These are phyloP conservation scores for Aspergillus indologenus DNA, from an alignment of 495 filamentous ascomycete genomes.

Conservation along the genomic window DNA sequence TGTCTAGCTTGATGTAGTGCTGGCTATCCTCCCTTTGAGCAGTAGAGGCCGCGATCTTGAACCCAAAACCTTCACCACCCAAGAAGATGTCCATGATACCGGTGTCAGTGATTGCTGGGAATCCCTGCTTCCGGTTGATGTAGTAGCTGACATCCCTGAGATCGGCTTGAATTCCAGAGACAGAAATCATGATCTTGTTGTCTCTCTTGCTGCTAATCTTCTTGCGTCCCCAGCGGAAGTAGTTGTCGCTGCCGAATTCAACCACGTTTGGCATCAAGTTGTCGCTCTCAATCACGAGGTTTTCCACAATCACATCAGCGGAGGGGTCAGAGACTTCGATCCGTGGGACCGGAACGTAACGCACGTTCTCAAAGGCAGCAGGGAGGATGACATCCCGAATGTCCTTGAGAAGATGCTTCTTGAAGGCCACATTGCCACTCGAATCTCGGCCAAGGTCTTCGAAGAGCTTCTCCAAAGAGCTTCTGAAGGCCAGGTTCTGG, in stretches of 20 bases:
- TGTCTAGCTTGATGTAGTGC: slow-evolving; percentile 92
- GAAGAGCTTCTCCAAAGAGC: slow-evolving; percentile 81
- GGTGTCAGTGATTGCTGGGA: slow-evolving; percentile 83
- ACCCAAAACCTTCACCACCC: slow-evolving; percentile 81
- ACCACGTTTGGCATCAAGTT: slow-evolving; percentile 95
- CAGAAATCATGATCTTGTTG: slow-evolving; percentile 75
- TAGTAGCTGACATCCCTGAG: slow-evolving; percentile 84
- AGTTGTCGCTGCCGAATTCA: slow-evolving; percentile 89
- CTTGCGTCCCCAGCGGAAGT: slow-evolving; percentile 94
- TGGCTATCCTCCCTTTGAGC: slow-evolving; percentile 72
- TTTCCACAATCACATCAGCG: slow-evolving; percentile 88
- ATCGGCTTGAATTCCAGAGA: slow-evolving; percentile 75
- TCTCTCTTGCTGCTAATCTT: slow-evolving; percentile 71
- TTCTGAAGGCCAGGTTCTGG: slow-evolving; percentile 75
- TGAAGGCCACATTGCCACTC: slow-evolving; percentile 82
- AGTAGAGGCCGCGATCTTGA: slow-evolving; percentile 86
- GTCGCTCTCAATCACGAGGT: slow-evolving; percentile 91
- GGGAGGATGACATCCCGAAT: slow-evolving; percentile 84
- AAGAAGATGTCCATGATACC: slow-evolving; percentile 90
- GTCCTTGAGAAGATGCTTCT: slow-evolving; percentile 87
- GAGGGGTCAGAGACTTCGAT: slow-evolving; percentile 88
- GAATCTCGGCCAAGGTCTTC: slow-evolving; percentile 79
- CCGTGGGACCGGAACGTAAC: slow-evolving; percentile 89
- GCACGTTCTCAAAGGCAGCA: slow-evolving; percentile 76
- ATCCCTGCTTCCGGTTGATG: slow-evolving; percentile 92